Base-by-base conservation (phyloP, 441 rosid genomes). In the Dalechampia spathulata region DNA sequence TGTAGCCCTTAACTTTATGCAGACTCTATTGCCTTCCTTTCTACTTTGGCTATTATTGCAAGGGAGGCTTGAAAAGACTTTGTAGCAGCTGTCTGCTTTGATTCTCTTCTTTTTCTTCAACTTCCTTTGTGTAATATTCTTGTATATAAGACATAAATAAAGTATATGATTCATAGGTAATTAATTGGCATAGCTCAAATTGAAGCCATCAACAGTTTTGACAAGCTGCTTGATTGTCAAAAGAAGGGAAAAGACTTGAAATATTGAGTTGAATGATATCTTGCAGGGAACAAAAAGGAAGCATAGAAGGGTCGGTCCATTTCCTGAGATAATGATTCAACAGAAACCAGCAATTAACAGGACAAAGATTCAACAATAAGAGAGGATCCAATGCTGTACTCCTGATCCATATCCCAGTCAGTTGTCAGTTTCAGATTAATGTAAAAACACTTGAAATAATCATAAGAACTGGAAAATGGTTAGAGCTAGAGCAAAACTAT, bases 81-180 rank as follows among this genome's bases (percentile, higher is more conserved):
- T 16, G 58, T 9, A 53, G 58, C 32, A 60, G 30, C 61, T 46
- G 14, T 61, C 43, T 17, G 54, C 26, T 49, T 57, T 57, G 61
- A 28, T 22, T 49, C 44, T 37, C 15, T 42, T 40, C 1, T 49
- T 45, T 19, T 15, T 11, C 17, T 45, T 55, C 44, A 39, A 22
- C 46, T 67, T 49, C 53, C 27, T 54, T 46, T 38, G 75, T 52
- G 72, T 66, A 61, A 50, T 61, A 21, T 61, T 69, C 37, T 30
- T 75, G 79, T 73, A 74, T 63, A 81, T 71, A 62, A 59, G 22
- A 49, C 22, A 40, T 55, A 49, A 42, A 43, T 46, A 40, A 60
- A 32, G 43, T n/a, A 48, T n/a, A 43, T 45, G 26, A 45, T 67
- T 44, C 58, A 52, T n/a, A n/a, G 8, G 8, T 30, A 30, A 3